Conservation (phyloP, 169 alveolate species). For the Perkinsus olseni region DNA sequence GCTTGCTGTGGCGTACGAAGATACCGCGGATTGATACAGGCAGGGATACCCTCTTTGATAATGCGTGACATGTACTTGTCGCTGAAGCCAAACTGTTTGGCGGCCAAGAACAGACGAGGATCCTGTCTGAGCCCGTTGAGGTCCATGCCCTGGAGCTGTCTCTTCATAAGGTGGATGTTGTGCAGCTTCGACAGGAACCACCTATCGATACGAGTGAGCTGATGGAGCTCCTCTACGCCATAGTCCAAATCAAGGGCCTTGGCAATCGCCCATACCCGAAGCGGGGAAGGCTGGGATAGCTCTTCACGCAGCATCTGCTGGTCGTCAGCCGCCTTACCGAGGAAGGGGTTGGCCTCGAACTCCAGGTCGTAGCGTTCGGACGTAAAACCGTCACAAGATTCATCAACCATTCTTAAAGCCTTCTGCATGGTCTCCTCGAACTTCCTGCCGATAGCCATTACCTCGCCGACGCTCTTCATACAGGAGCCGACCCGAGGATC, state of each 20-base stretch:
- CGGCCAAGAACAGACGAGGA: constrained; percentile 7
- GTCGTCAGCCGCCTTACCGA: background rate
- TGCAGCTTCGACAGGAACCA: constrained; percentile 68
- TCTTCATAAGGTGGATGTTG: constrained; percentile 39
- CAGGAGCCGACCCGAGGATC: constrained; percentile 60
- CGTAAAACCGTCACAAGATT: constrained; percentile 20
- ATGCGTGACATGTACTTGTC: constrained; percentile 23
- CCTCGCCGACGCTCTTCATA: constrained; percentile 81
- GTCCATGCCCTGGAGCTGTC: constrained; percentile 13
- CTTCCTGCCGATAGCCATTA: constrained; percentile 76
- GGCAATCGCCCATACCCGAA: constrained; percentile 56
- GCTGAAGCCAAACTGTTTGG: constrained; percentile 21
- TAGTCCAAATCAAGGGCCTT: constrained; percentile 63
- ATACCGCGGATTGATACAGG: background rate
- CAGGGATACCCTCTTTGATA: background rate
- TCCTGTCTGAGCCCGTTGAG: background rate
- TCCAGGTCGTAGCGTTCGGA: constrained; percentile 16
- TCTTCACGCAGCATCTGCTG: constrained; percentile 2
- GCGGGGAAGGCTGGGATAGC: constrained; percentile 21
- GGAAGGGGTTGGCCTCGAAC: constrained; percentile 5
- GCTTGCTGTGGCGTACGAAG: background rate
- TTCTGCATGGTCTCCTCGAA: constrained; percentile 80
- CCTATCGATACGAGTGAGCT: constrained; percentile 48
- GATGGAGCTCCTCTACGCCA: constrained; percentile 55
- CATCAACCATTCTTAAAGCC: constrained; percentile 48